phyloP scores from a whole-genome alignment of 2,329 filamentous ascomycete genomes.

The Biscogniauxia sp. region DNA sequence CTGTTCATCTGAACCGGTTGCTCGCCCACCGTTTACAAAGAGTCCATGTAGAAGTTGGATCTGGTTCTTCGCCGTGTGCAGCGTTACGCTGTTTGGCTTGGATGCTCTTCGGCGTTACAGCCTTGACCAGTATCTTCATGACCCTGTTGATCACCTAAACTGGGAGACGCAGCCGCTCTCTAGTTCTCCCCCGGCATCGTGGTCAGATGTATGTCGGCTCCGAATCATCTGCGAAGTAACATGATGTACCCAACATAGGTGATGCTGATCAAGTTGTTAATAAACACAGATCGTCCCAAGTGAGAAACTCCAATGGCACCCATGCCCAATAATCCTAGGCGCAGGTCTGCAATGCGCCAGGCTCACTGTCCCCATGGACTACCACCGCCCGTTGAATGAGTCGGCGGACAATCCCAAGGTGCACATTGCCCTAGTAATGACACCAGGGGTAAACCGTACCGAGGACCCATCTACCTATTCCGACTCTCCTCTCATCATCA shows the following conservation, averaged over 20 bases:
- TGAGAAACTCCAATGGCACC: constrained; percentile 43
- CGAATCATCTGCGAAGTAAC: constrained; percentile 14
- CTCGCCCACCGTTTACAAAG: constrained; percentile 1
- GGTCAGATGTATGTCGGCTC: neutral
- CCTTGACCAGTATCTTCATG: constrained; percentile 3
- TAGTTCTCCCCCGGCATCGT: constrained; percentile 3
- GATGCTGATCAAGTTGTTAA: neutral
- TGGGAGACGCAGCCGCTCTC: neutral
- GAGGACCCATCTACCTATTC: constrained; percentile 30
- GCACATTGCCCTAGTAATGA: constrained; percentile 37
- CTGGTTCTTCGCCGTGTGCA: constrained; percentile 1
- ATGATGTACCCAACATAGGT: constrained; percentile 9
- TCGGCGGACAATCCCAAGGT: constrained; percentile 34
- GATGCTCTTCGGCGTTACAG: constrained; percentile 7
- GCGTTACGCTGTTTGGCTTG: constrained; percentile 6
- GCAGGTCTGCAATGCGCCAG: constrained; percentile 39
- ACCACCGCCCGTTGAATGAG: constrained; percentile 39
- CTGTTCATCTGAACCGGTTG: neutral
- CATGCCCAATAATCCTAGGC: constrained; percentile 35
- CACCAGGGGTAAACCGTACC: constrained; percentile 32
- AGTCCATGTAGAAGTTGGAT: constrained; percentile 8
- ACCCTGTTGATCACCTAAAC: neutral
- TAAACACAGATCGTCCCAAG: constrained; percentile 40
- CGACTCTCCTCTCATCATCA: constrained; percentile 41
- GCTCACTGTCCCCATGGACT: constrained; percentile 47